These are phyloP conservation scores for Meyerozyma sp. DNA, from an alignment of 1,139 yeast genomes.

Conservation along the genomic window DNA sequence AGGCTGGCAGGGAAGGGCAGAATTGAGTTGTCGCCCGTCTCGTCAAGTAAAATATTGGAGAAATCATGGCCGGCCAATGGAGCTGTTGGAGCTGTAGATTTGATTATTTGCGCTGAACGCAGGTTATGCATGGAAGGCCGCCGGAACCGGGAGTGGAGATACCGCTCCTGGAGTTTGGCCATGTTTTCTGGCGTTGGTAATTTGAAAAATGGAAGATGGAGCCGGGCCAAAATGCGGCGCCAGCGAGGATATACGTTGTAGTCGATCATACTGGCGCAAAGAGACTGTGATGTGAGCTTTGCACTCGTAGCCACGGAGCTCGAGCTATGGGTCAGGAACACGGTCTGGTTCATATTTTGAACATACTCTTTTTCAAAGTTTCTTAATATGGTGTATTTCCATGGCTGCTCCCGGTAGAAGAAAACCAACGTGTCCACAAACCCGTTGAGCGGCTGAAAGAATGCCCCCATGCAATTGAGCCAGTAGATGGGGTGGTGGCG, in stretches of 20 bases:
- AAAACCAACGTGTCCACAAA: constrained; percentile 74
- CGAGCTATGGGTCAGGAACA: not conserved
- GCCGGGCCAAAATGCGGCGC: constrained; percentile 30
- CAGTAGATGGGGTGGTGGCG: constrained; percentile 52
- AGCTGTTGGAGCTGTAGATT: constrained; percentile 9
- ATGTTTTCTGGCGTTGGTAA: constrained; percentile 37
- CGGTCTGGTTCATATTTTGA: not conserved
- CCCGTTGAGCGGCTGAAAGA: constrained; percentile 78
- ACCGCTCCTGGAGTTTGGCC: constrained; percentile 20
- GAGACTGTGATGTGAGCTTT: constrained; percentile 19
- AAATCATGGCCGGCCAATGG: constrained; percentile 27
- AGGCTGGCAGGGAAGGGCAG: constrained; percentile 14
- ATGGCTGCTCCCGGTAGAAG: constrained; percentile 72
- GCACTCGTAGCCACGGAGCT: constrained; percentile 22
- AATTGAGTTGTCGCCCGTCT: constrained; percentile 13
- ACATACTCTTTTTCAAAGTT: constrained; percentile 34
- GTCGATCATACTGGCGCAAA: constrained; percentile 23
- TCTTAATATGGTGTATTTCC: constrained; percentile 47
- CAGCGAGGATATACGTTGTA: constrained; percentile 22
- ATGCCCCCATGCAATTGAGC: constrained; percentile 63
- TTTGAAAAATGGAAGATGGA: constrained; percentile 37
- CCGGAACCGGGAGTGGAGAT: constrained; percentile 14
- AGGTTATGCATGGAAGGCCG: not conserved
- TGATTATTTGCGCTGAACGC: not conserved
- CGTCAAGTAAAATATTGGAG: constrained; percentile 31